Evolutionary conservation across 495 filamentous ascomycete genomes (phyloP).

Genomic region (Aspergillus asperescens): DNA sequence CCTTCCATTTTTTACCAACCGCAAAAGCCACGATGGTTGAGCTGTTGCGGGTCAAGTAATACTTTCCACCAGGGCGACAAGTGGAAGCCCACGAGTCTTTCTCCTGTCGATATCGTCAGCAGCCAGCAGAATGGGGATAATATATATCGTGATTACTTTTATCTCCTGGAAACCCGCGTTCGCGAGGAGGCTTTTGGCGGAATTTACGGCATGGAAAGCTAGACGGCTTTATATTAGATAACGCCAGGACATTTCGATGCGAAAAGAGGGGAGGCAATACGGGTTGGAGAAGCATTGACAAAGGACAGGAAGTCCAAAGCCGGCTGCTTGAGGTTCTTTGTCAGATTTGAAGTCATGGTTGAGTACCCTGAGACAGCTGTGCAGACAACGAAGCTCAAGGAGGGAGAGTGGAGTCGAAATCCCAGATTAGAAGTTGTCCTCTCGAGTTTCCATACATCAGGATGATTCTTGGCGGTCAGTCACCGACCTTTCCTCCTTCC

Average conservation of each 20-base stretch:
- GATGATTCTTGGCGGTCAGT: slow-evolving; percentile 16
- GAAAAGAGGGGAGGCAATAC: slow-evolving; percentile 47
- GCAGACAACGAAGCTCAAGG: background rate
- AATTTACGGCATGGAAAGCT: slow-evolving; percentile 94
- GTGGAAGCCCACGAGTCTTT: slow-evolving; percentile 79
- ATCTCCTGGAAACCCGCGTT: slow-evolving; percentile 82
- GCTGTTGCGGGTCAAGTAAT: slow-evolving; percentile 91
- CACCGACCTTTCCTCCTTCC: background rate
- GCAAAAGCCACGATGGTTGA: slow-evolving; percentile 94
- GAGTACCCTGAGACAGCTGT: slow-evolving; percentile 21
- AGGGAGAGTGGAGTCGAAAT: slow-evolving; percentile 11
- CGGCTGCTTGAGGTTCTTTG: slow-evolving; percentile 47
- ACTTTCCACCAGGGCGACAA: slow-evolving; percentile 84
- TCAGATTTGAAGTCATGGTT: slow-evolving; percentile 50
- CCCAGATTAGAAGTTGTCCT: background rate
- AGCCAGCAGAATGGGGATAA: background rate
- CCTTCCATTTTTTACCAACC: slow-evolving; percentile 85
- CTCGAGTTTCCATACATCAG: background rate
- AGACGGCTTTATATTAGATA: slow-evolving; percentile 20
- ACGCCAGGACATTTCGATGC: background rate
- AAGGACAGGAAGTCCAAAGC: slow-evolving; percentile 87
- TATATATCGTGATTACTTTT: slow-evolving; percentile 44
- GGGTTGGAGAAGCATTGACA: slow-evolving; percentile 90
- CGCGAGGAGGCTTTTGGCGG: slow-evolving; percentile 64
- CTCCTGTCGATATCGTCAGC: slow-evolving; percentile 48